Percentiles rank a stretch among this genome's conserved stretches.
Evolutionary conservation across 768 basidiomycete species (phyloP).

Genomic region (Phallus indusiatus): DNA sequence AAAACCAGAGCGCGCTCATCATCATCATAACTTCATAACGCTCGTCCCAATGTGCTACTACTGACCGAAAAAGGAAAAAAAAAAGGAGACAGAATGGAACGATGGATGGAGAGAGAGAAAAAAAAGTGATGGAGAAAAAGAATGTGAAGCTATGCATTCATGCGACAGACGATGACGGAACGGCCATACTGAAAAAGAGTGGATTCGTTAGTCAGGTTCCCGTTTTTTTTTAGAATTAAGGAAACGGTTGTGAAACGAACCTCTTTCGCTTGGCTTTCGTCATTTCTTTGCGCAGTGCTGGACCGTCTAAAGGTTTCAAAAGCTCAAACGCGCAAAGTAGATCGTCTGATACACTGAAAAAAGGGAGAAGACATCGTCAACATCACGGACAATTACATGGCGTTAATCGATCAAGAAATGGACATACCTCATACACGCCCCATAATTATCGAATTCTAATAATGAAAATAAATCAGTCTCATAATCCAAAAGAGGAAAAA

Average conservation of each 20-base stretch:
- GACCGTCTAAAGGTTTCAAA: slow-evolving; percentile 89
- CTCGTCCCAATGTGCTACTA: no score
- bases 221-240: no score
- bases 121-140: no score
- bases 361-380: slow-evolving; percentile 4
- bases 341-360: slow-evolving; percentile 86
- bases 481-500: slow-evolving; percentile 13
- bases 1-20: no score
- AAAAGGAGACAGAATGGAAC: no score
- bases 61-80: no score
- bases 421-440: slow-evolving; percentile 82
- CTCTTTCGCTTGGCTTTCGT: slow-evolving; percentile 98
- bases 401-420: background rate
- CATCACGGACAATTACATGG: background rate
- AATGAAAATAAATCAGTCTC: slow-evolving; percentile 7
- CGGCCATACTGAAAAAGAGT: background rate
- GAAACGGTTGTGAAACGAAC: slow-evolving; percentile 31
- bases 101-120: no score
- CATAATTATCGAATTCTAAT: slow-evolving; percentile 89
- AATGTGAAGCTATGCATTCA: no score
- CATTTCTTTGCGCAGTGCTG: slow-evolving; percentile 95
- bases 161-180: background rate
- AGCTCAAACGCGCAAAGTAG: slow-evolving; percentile 95
- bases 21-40: no score
- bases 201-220: no score